Evolutionary conservation across 2,329 filamentous ascomycete genomes (phyloP), one percentile per base, ranked within the genome.

Genomic region (Claviceps sp.): DNA sequence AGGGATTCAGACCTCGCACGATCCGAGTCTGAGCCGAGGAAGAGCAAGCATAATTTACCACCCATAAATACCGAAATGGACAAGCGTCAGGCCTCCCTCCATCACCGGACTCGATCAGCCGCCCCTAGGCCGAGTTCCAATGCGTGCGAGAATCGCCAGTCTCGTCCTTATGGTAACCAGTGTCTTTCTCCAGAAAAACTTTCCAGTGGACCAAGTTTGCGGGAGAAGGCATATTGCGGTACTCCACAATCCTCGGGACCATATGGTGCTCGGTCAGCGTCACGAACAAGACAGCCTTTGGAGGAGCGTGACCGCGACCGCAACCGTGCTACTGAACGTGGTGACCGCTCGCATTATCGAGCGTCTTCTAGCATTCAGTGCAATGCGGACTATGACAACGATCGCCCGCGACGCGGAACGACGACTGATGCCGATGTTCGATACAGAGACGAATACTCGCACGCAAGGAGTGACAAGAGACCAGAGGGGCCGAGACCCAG

Each of bases 221-320:
- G 73, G 2, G 73, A 76, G 41, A 68, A 71, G 50, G 59, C 63
- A 0, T 74, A 74, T 50, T 66, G 68, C 54, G 59, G 55, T n/a
- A 59, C 38, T 40, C 47, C 52, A 4, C 46, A 50, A 11, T 48
- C 53, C 13, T 52, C 48, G 48, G 61, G 19, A 16, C 39, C 63
- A 0, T 74, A 73, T 50, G 65, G 68, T 56, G 56, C 55, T 30
- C 62, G 57, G 38, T 61, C 62, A n/a, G 62, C 63, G 17, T 61
- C 58, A 24, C 66, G 64, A 38, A 65, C 61, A 56, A 65, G 56
- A 50, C 64, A 60, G 41, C 58, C 24, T 7, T 48, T 56, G 47
- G 61, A 61, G 41, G 61, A 53, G 45, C 60, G 57, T 46, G 64
- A 65, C n/a, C 44, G 44, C n/a, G 26, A 44, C 22, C 19, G 42